Evolutionary conservation across 257 asterid species (phyloP).

Genomic region (Agastache rugosa): DNA sequence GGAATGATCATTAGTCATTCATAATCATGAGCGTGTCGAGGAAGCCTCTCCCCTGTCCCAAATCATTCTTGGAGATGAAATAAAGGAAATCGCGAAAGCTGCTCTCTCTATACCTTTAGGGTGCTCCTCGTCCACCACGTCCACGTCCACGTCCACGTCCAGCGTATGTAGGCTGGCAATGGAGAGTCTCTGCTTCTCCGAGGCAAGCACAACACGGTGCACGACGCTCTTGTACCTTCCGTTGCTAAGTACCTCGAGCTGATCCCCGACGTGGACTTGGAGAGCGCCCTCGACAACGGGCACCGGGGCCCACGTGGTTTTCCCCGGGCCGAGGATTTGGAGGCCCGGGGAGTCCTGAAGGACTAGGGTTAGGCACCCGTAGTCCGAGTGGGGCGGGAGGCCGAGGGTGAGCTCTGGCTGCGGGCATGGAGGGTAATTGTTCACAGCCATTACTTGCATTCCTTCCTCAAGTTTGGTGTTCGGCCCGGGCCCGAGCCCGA

Average conservation of each 20-base stretch:
- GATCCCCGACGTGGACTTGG: conserved; percentile 60
- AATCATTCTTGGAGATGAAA: conserved; percentile 45
- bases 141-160: conserved; percentile 50
- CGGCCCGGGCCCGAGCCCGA: conserved; percentile 50
- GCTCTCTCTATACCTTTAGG: conserved; percentile 46
- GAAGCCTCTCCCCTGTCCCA: conserved; percentile 46
- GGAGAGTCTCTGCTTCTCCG: conserved; percentile 46
- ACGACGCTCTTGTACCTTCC: conserved; percentile 50
- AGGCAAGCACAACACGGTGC: conserved; percentile 41
- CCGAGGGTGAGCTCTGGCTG: conserved; percentile 49
- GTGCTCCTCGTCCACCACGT: conserved; percentile 40
- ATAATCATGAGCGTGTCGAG: conserved; percentile 39
- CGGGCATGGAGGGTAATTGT: conserved; percentile 57
- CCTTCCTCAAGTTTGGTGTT: conserved; percentile 41
- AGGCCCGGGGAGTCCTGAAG: conserved; percentile 49
- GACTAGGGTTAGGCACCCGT: conserved; percentile 48
- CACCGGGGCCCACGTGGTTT: conserved; percentile 41
- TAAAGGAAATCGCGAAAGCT: conserved; percentile 56
- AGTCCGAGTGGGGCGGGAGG: conserved; percentile 61
- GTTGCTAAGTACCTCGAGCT: conserved; percentile 59
- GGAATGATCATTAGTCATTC: not conserved
- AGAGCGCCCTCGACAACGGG: conserved; percentile 34
- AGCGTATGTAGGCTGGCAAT: conserved; percentile 53
- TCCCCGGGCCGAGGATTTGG: conserved; percentile 34
- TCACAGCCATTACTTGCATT: conserved; percentile 51